These are phyloP conservation scores for Codiaeum variegatum DNA, from an alignment of 441 rosid genomes.

Conservation along the genomic window DNA sequence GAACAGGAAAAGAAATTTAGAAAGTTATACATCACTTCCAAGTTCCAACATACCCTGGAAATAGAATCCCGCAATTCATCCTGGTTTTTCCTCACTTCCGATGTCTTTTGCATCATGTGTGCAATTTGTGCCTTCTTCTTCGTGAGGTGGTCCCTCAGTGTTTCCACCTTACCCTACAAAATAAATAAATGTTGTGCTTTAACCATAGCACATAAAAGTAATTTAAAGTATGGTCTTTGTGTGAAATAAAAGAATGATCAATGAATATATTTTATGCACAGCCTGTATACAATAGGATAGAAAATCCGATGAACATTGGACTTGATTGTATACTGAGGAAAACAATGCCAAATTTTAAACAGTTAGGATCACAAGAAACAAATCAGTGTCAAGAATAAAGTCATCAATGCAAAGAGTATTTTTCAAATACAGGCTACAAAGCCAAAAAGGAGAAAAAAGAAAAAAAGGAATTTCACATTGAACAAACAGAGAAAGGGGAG, in stretches of 20 bases:
- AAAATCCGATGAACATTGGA: background rate
- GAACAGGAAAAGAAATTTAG: background rate
- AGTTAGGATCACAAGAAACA: background rate
- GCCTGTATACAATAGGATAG: background rate
- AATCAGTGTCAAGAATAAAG: background rate
- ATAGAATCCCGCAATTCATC: slow-evolving; percentile 49
- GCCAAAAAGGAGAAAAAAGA: too few species aligned
- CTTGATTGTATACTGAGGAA: background rate
- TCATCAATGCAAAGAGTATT: background rate
- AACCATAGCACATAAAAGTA: slow-evolving; percentile 10
- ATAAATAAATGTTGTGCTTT: slow-evolving; percentile 18
- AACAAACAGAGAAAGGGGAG: background rate
- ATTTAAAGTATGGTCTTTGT: background rate
- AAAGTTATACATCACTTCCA: background rate
- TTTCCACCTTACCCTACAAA: slow-evolving; percentile 52
- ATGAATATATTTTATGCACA: background rate
- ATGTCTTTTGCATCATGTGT: slow-evolving; percentile 58
- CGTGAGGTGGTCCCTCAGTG: slow-evolving; percentile 39
- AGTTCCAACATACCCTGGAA: slow-evolving; percentile 49
- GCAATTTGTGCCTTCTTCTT: slow-evolving; percentile 71
- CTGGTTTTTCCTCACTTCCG: slow-evolving; percentile 63
- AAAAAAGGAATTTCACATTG: background rate
- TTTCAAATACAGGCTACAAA: background rate
- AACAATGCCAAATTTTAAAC: slow-evolving; percentile 4
- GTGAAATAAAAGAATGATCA: background rate